Base-by-base conservation (phyloP, 2,329 filamentous ascomycete genomes). In the Kalmusia sp. region DNA sequence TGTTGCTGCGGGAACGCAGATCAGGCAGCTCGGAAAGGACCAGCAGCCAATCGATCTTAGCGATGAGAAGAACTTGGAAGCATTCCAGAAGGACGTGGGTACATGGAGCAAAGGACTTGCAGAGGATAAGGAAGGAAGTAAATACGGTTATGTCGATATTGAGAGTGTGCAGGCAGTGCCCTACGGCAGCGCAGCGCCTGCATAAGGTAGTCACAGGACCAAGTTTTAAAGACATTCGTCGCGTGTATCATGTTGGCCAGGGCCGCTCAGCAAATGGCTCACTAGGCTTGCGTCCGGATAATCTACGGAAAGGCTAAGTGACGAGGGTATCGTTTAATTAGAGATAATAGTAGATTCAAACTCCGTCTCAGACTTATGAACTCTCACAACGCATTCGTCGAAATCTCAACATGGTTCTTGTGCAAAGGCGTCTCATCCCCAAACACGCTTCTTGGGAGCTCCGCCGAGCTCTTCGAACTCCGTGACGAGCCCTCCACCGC, bases 21-120 rank as follows among this genome's bases (percentile, higher is more conserved):
- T 84, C 31, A 67, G 74, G 47, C 80, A 84, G 67, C 64, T 84
- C 11, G 80, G 81, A 9, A 82, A 80, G 65, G 80, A 82, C 48
- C 72, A 82, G 50, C 71, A 82, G 64, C 82, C 82, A 3, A 77
- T 84, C 44, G 82, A 85, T 63, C 61, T 84, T 44, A 81, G 77
- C 14, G 62, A 73, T 11, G 68, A 80, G 58, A 74, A 79, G 57
- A 82, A 82, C 53, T 67, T 79, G 6, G 69, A 82, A 35, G 72
- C 65, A 0, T 83, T 83, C 59, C 63, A 75, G 70, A 77, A 80
- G 63, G 80, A 82, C 62, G 73, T 83, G 71, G 72, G 68, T 1
- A 61, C 61, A 12, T 83, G 79, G 79, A 61, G 54, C 2, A 54
- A 77, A 59, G 76, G 74, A 54, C 66, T 78, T 65, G 67, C 59